Evolutionary conservation across 805 yeast species (phyloP), one percentile per base, ranked within the genome.

Genomic region (Nakazawaea sp.): DNA sequence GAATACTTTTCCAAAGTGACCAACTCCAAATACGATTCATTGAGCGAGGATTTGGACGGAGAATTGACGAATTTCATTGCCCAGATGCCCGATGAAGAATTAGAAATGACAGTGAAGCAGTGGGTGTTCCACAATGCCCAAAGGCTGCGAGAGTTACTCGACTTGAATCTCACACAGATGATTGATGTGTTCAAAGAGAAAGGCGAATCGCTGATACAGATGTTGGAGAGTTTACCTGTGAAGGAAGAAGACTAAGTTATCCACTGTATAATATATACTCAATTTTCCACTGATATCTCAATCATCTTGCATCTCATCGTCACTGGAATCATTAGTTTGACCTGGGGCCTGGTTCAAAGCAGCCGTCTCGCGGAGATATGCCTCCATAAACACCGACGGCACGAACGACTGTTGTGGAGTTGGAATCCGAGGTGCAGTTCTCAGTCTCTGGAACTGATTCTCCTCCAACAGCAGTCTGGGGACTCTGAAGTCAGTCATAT

Each of bases 81-180:
- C 1, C 75, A 75, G 30, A 76, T 83, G 75, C 89, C 90, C 0
- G 75, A 70, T 21, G 72, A 71, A 18, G 88, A 83, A 49, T 62
- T 83, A 46, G 64, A 72, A 10, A 75, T 80, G 81, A 73, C 82
- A 0, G 70, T 86, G n/a, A 65, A 68, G 33, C 73, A 81, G 42
- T 87, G 95, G 95, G 57, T 83, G 16, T 50, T 51, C 21, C 62
- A 68, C 45, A 70, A 71, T 47, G 82, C 86, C 0, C 55, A 58
- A 10, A 72, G 70, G 44, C 78, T 82, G 17, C 68, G 68, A 29
- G 55, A 55, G 19, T 61, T 74, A 32, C 61, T 81, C 5, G 52
- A 62, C 24, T 62, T 62, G 20, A 68, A 70, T 20, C 64, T 77
- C 25, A 61, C 65, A 4, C 58, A 53, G 23, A 66, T 82, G 64